These are phyloP conservation scores for Posidonia oceanica DNA, from an alignment of 116 monocot species.

Conservation along the genomic window DNA sequence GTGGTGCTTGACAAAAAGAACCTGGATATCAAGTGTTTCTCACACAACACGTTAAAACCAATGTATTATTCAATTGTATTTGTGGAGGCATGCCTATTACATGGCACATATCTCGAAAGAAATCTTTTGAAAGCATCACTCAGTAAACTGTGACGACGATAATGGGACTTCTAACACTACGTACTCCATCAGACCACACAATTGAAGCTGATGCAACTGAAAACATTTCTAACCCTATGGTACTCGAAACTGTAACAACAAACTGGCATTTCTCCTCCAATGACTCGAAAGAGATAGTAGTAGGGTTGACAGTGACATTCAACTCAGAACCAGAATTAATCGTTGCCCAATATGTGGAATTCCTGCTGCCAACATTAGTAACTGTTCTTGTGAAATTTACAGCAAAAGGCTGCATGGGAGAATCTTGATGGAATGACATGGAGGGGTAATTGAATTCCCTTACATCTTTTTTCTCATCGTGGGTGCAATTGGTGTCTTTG, in stretches of 20 bases:
- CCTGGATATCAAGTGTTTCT: no score
- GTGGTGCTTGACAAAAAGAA: no score
- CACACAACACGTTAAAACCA: no score
- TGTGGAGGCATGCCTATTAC: no score
- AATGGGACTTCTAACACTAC: constrained; percentile 42
- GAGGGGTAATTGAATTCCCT: constrained; percentile 72
- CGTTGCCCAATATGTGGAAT: constrained; percentile 26
- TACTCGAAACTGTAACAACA: constrained; percentile 15
- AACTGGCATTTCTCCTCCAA: constrained; percentile 49
- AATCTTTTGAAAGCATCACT: no score
- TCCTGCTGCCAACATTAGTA: constrained; percentile 39
- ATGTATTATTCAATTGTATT: no score
- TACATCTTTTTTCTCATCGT: constrained; percentile 12
- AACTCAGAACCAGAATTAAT: constrained; percentile 31
- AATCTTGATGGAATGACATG: constrained; percentile 25
- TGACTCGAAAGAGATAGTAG: constrained; percentile 33
- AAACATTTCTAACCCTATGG: neutral
- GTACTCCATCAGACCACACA: constrained; percentile 54
- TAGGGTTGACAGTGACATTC: constrained; percentile 38
- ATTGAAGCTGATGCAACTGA: neutral
- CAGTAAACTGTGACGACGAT: constrained; percentile 12
- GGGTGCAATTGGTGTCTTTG: neutral
- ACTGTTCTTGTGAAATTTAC: constrained; percentile 35
- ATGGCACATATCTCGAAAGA: no score
- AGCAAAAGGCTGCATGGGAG: neutral